Base-by-base conservation (phyloP, 2,329 filamentous ascomycete genomes). In the Aureobasidium sp. region DNA sequence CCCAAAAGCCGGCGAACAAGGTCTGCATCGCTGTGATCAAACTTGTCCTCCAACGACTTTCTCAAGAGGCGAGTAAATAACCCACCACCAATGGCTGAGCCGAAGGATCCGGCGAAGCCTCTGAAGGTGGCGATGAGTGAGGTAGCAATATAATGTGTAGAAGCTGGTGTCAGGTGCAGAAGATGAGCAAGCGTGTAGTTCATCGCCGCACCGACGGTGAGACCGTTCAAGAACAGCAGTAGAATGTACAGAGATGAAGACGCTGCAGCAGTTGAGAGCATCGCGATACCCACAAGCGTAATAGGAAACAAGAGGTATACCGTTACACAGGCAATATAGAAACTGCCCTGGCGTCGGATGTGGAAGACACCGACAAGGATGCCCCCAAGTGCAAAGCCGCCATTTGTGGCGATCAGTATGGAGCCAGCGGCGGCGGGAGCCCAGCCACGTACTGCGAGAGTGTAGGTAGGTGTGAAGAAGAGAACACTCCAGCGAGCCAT, bases 131-230 rank as follows among this genome's bases (percentile, higher is more conserved):
- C 84, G 4, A 93, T 75, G 46, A 96, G 78, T 13, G 89, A 88
- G 0, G 87, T 90, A 3, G 88, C 84, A 55, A 94, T 84, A 69
- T 89, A 91, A 68, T 92, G 88, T 0, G 85, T 84, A 7, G 83
- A 79, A 0, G 83, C 79, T 0, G 78, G 77, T 0, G 87, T 88
- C 5, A 93, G 78, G 71, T 94, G 88, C 5, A 95, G 79, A 5
- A 92, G 73, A 69, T 95, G 91, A 0, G 90, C 89, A 2, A 95
- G 81, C 0, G 87, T 89, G 74, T 95, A 95, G 73, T 93, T 94
- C 63, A 93, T 76, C 6, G 84, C 80, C 0, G 88, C 86, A 13
- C 90, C 90, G 0, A 87, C 88, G 65, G 82, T 82, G 47, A 92
- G 77, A 0, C 90, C 91, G 70, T 92, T 92, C 50, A 82, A 51